Percentiles rank a stretch among this genome's conserved stretches.
Conservation (phyloP, 2,329 filamentous ascomycete species). For the Talaromyces sp. region DNA sequence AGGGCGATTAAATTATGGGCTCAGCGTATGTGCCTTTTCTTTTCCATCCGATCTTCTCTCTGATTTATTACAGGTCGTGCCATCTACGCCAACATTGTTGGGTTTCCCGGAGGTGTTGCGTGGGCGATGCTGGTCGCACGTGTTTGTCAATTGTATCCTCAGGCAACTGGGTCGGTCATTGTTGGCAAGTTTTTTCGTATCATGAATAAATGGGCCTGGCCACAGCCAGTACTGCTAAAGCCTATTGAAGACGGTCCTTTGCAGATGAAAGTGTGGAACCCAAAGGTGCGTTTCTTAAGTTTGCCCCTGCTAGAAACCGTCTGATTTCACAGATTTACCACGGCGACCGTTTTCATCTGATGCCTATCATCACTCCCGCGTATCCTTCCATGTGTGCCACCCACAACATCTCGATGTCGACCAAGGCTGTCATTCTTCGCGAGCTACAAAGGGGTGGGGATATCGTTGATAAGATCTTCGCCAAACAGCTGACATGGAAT, state of each 20-base stretch:
- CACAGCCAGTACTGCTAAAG: slow-evolving; percentile 85
- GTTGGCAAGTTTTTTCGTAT: slow-evolving; percentile 93
- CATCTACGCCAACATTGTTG: slow-evolving; percentile 93
- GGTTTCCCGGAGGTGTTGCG: slow-evolving; percentile 92
- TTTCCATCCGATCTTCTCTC: slow-evolving; percentile 8
- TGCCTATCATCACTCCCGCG: slow-evolving; percentile 97
- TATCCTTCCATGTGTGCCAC: slow-evolving; percentile 98
- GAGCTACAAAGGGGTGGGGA: slow-evolving; percentile 74
- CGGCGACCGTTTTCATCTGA: slow-evolving; percentile 77
- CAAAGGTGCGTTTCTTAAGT: slow-evolving; percentile 54
- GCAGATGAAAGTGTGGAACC: slow-evolving; percentile 89
- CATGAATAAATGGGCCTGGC: slow-evolving; percentile 89
- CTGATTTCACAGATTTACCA: slow-evolving; percentile 57
- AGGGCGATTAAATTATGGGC: slow-evolving; percentile 96
- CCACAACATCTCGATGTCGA: slow-evolving; percentile 85
- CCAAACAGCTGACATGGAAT: slow-evolving; percentile 72
- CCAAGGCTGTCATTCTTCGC: slow-evolving; percentile 73
- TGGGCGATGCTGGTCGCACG: slow-evolving; percentile 97
- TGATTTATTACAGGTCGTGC: slow-evolving; percentile 54
- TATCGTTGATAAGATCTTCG: slow-evolving; percentile 73
- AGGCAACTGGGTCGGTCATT: slow-evolving; percentile 80
- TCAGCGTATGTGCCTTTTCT: slow-evolving; percentile 48
- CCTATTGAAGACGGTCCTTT: slow-evolving; percentile 75
- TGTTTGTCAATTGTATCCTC: slow-evolving; percentile 93
- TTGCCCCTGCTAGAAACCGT: neutral